Evolutionary conservation across 345 rosid species (phyloP).

Genomic region (Linum usitatissimum): DNA sequence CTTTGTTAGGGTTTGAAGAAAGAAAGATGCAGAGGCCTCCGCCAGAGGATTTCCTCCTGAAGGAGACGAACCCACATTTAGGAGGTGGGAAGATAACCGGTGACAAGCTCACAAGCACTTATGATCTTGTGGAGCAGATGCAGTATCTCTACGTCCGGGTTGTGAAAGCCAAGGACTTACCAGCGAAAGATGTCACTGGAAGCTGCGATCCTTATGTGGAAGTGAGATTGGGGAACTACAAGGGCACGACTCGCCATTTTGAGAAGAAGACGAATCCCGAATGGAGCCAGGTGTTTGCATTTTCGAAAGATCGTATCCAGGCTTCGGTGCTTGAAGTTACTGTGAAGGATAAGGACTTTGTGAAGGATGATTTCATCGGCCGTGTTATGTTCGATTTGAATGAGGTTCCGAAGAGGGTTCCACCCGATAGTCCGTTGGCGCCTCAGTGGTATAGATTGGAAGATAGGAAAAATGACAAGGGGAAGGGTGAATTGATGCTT

Average conservation of each 20-base stretch:
- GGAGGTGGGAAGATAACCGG: constrained; percentile 68
- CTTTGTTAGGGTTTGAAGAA: too few species aligned
- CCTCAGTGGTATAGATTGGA: constrained; percentile 88
- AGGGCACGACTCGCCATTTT: constrained; percentile 60
- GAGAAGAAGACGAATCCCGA: constrained; percentile 78
- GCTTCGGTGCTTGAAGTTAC: constrained; percentile 62
- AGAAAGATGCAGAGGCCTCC: constrained; percentile 62
- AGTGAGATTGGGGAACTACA: constrained; percentile 90
- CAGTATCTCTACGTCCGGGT: constrained; percentile 74
- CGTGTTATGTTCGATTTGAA: constrained; percentile 39
- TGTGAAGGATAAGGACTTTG: constrained; percentile 70
- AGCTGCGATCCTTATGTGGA: constrained; percentile 92
- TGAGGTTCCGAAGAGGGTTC: constrained; percentile 71
- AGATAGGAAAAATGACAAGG: constrained; percentile 49
- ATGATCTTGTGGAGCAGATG: constrained; percentile 93
- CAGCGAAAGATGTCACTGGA: constrained; percentile 73
- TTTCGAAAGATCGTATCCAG: constrained; percentile 74
- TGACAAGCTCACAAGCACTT: constrained; percentile 65
- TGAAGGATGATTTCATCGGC: constrained; percentile 77
- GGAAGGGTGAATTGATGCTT: constrained; percentile 82
- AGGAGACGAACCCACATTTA: constrained; percentile 75
- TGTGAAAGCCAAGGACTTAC: constrained; percentile 84
- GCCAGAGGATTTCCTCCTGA: constrained; percentile 52
- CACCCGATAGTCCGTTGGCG: constrained; percentile 91
- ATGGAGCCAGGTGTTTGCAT: constrained; percentile 92